Evolutionary conservation across 2,329 filamentous ascomycete genomes (phyloP).

Genomic region (Calonectria fujianensis): DNA sequence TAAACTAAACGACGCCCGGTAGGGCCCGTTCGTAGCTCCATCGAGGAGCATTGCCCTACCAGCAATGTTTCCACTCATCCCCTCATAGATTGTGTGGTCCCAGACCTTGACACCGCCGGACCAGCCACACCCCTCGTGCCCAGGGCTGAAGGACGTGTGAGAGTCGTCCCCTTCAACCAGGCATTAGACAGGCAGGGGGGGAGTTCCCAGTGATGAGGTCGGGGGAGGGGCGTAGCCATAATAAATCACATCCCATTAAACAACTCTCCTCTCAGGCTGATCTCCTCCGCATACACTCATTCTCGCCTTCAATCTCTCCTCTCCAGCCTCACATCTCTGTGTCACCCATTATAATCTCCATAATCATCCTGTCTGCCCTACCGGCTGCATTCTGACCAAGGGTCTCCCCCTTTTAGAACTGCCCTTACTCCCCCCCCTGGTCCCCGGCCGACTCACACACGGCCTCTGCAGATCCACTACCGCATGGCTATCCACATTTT

Average conservation of each 20-base stretch:
- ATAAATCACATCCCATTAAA: constrained; percentile 24
- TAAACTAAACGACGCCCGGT: constrained; percentile 29
- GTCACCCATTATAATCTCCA: constrained; percentile 32
- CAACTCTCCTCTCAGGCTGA: neutral
- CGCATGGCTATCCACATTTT: constrained; percentile 48
- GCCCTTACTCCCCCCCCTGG: constrained; percentile 34
- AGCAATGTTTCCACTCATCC: constrained; percentile 18
- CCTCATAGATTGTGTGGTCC: constrained; percentile 20
- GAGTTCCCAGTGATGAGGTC: constrained; percentile 3
- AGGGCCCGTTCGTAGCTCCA: constrained; percentile 28
- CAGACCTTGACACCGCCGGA: neutral
- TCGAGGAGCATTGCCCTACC: constrained; percentile 30
- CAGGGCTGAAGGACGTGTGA: constrained; percentile 38
- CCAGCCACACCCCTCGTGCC: constrained; percentile 34
- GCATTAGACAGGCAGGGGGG: constrained; percentile 35
- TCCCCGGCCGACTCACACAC: constrained; percentile 48
- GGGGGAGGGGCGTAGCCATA: constrained; percentile 28
- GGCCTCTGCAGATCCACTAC: constrained; percentile 47
- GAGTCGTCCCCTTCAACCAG: constrained; percentile 31
- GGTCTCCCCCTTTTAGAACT: constrained; percentile 36
- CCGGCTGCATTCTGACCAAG: constrained; percentile 30
- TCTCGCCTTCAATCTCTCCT: neutral
- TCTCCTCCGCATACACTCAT: constrained; percentile 24
- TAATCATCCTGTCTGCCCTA: constrained; percentile 48
- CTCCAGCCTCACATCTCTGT: constrained; percentile 14